Evolutionary conservation across 2,329 filamentous ascomycete genomes (phyloP).

Genomic region (Orbilia oligospora): DNA sequence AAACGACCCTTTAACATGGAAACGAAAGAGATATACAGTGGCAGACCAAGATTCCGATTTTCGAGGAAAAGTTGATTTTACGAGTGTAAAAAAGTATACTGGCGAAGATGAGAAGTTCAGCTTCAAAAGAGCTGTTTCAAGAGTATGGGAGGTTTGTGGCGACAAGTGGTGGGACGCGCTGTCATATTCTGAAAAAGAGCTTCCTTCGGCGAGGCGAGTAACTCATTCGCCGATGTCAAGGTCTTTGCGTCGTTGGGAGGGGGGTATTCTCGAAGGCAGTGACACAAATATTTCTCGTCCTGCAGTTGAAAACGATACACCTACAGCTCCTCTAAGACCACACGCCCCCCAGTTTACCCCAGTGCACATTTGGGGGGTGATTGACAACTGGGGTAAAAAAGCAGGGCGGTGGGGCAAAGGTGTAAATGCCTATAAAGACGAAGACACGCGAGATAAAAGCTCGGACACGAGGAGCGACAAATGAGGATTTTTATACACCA

Average conservation of each 20-base stretch:
- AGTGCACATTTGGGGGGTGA: slow-evolving; percentile 52
- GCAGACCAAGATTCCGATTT: slow-evolving; percentile 57
- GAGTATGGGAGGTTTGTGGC: slow-evolving; percentile 87
- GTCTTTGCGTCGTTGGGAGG: slow-evolving; percentile 50
- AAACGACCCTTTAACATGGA: slow-evolving; percentile 47
- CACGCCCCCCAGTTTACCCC: slow-evolving; percentile 47
- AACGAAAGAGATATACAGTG: slow-evolving; percentile 38
- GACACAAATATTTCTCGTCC: neutral
- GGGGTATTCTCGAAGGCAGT: neutral
- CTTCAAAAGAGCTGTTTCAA: slow-evolving; percentile 80
- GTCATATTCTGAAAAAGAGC: neutral
- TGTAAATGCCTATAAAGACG: slow-evolving; percentile 60
- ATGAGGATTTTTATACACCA: slow-evolving; percentile 55
- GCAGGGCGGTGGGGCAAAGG: slow-evolving; percentile 56
- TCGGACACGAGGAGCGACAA: slow-evolving; percentile 36
- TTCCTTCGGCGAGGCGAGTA: slow-evolving; percentile 6
- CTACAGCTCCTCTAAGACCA: slow-evolving; percentile 23
- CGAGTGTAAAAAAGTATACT: slow-evolving; percentile 77
- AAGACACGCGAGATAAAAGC: slow-evolving; percentile 57
- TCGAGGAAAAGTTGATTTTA: slow-evolving; percentile 73
- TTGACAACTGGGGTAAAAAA: slow-evolving; percentile 56
- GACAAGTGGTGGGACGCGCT: slow-evolving; percentile 74
- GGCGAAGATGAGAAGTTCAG: slow-evolving; percentile 87
- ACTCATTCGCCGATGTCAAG: slow-evolving; percentile 47
- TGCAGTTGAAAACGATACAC: neutral